Conservation (phyloP, 164 flowering plant species). For the Chimonanthus salicifolius region DNA sequence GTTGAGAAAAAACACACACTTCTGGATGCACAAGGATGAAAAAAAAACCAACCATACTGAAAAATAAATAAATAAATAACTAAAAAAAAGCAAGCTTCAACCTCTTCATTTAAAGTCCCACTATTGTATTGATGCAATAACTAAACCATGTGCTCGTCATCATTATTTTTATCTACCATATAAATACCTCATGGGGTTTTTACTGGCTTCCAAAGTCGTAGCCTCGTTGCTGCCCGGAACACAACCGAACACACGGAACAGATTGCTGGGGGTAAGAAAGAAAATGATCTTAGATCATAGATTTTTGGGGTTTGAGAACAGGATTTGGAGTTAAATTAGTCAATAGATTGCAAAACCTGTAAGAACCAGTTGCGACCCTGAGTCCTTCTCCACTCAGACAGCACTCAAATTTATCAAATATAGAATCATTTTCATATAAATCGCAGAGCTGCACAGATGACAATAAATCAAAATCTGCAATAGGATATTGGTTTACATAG, state of each 20-base stretch:
- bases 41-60: neutral
- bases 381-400: conserved; percentile 92
- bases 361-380: conserved; percentile 94
- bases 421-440: conserved; percentile 94
- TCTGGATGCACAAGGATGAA: neutral
- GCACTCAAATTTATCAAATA: conserved; percentile 97
- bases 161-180: neutral
- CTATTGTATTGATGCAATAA: neutral
- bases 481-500: too few relatives aligned
- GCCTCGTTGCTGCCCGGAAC: conserved; percentile 71
- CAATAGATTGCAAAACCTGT: conserved; percentile 47
- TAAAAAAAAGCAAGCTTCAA: neutral
- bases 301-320: neutral
- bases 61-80: too few relatives aligned
- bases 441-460: conserved; percentile 67
- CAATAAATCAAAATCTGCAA: too few relatives aligned
- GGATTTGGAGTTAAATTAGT: neutral
- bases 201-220: conserved; percentile 93
- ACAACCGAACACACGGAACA: conserved; percentile 91
- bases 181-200: conserved; percentile 91
- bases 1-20: neutral
- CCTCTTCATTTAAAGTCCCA: neutral
- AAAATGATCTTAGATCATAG: neutral
- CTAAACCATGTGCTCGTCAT: neutral
- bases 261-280: conserved; percentile 49